A percentile compares a stretch with the other conserved stretches of the same genome.
Conservation (phyloP, 140 eudicot species). For the Cichorium intybus region DNA sequence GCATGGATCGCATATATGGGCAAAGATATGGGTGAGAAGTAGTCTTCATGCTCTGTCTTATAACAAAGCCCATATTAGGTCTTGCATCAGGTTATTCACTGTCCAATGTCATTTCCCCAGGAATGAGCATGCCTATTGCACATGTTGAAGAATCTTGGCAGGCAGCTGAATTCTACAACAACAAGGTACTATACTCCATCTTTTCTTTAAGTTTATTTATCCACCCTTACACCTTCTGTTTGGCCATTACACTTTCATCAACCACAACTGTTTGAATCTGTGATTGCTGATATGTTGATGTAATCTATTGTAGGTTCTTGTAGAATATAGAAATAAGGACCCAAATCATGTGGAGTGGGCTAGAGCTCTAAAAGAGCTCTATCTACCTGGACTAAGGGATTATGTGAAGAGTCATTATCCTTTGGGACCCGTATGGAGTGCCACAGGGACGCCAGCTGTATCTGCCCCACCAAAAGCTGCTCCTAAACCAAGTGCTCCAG, state of each 20-base stretch:
- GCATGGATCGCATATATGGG: slow-evolving; percentile 95
- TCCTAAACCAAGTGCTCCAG: slow-evolving; percentile 60
- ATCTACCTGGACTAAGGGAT: slow-evolving; percentile 78
- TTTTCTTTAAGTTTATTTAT: neutral
- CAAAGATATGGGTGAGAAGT: slow-evolving; percentile 80
- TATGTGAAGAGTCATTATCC: slow-evolving; percentile 81
- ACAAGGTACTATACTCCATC: slow-evolving; percentile 55
- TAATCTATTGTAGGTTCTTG: slow-evolving; percentile 52
- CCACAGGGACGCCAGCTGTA: slow-evolving; percentile 61
- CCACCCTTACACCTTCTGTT: neutral
- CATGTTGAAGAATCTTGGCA: slow-evolving; percentile 99
- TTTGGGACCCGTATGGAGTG: slow-evolving; percentile 92
- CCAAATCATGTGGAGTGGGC: slow-evolving; percentile 97
- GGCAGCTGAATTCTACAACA: slow-evolving; percentile 86
- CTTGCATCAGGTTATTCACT: slow-evolving; percentile 29
- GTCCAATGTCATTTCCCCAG: slow-evolving; percentile 33
- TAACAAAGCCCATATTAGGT: neutral
- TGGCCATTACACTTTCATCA: neutral
- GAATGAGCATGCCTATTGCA: slow-evolving; percentile 97
- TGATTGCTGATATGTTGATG: slow-evolving; percentile 13
- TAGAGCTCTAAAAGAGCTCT: slow-evolving; percentile 86
- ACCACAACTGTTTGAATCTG: slow-evolving; percentile 8
- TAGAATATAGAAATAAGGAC: slow-evolving; percentile 84
- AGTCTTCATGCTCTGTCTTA: slow-evolving; percentile 8
- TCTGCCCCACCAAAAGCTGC: slow-evolving; percentile 60